Conservation (phyloP, 2,329 filamentous ascomycete genomes). For the Scleromitrula shiraiana region DNA sequence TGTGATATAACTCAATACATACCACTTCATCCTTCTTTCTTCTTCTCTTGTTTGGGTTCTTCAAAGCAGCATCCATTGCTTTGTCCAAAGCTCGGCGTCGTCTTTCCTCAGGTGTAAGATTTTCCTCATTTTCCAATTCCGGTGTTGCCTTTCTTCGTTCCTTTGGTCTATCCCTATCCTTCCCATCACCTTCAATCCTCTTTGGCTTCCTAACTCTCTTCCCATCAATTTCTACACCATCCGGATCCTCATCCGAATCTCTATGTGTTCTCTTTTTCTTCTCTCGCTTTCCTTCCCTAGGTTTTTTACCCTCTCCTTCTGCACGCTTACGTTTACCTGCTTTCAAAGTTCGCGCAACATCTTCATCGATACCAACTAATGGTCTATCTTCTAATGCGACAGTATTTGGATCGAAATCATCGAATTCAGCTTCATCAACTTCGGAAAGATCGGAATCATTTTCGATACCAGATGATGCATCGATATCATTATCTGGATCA, state of each 20-base stretch:
- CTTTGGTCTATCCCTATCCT: constrained; percentile 25
- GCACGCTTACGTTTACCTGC: constrained; percentile 57
- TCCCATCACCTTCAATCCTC: constrained; percentile 31
- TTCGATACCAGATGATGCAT: constrained; percentile 23
- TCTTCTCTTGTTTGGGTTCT: constrained; percentile 59
- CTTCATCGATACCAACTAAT: constrained; percentile 56
- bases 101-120: constrained; percentile 75
- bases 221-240: constrained; percentile 44
- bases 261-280: constrained; percentile 58
- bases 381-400: constrained; percentile 56
- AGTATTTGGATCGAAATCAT: constrained; percentile 58
- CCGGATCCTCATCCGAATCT: constrained; percentile 38
- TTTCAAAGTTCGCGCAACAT: constrained; percentile 55
- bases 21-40: constrained; percentile 84
- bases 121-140: constrained; percentile 66
- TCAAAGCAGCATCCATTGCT: constrained; percentile 81
- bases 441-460: constrained; percentile 52
- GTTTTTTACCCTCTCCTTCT: constrained; percentile 63
- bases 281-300: constrained; percentile 55
- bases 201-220: constrained; percentile 39
- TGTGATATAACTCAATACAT: constrained; percentile 32
- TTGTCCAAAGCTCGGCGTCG: constrained; percentile 76
- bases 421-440: constrained; percentile 62
- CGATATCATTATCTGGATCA: constrained; percentile 19
- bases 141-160: constrained; percentile 37